These are phyloP conservation scores for Ilex asprella DNA, from an alignment of 257 asterid genomes.

Conservation along the genomic window DNA sequence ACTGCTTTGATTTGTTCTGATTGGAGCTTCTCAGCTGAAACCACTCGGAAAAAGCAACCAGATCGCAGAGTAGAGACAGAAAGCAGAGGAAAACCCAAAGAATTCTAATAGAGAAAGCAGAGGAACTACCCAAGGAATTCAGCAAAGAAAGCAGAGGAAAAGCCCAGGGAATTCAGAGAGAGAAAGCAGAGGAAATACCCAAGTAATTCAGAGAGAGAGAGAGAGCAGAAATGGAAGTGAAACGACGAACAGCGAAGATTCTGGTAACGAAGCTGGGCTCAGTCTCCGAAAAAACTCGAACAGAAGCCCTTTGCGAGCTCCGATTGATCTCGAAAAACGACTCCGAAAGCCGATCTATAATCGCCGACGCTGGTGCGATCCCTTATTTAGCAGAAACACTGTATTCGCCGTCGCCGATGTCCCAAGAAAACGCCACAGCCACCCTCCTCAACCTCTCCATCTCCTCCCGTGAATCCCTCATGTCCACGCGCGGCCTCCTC, in stretches of 20 bases:
- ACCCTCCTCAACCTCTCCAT: constrained; percentile 78
- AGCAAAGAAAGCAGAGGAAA: too few species aligned
- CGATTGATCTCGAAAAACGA: constrained; percentile 73
- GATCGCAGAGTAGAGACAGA: too few species aligned
- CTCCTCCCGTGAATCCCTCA: constrained; percentile 57
- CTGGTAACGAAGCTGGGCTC: constrained; percentile 73
- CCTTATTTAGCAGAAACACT: constrained; percentile 73
- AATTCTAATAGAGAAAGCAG: too few species aligned
- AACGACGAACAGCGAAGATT: constrained; percentile 48
- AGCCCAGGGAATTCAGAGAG: too few species aligned
- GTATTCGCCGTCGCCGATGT: constrained; percentile 45
- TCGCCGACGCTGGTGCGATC: constrained; percentile 70
- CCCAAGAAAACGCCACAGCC: constrained; percentile 92
- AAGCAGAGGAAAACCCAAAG: too few species aligned
- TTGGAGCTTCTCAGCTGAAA: too few species aligned
- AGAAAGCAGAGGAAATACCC: too few species aligned
- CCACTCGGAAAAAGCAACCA: too few species aligned
- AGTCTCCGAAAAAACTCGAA: constrained; percentile 76
- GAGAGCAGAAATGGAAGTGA: constrained; percentile 51
- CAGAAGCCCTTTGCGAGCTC: constrained; percentile 80
- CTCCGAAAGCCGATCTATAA: constrained; percentile 58
- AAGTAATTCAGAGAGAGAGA: too few species aligned
- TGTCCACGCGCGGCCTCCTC: constrained; percentile 74
- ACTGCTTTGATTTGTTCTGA: too few species aligned
- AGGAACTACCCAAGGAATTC: too few species aligned